Base-by-base conservation (phyloP, 352 stramenopile genomes). In the Globisporangium solare region DNA sequence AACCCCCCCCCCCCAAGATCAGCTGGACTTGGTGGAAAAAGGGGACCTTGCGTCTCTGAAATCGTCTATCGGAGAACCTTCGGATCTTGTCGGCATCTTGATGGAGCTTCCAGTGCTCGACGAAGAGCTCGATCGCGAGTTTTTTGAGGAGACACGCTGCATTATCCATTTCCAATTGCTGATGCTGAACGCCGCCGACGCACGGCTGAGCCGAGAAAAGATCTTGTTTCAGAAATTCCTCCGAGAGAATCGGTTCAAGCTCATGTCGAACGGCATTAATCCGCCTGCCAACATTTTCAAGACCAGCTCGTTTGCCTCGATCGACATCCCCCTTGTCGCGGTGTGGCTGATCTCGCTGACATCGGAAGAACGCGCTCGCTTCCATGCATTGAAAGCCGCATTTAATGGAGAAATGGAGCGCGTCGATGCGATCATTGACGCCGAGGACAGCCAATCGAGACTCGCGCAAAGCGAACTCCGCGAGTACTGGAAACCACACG, bases 161-260 rank as follows among this genome's bases (percentile, higher is more conserved):
- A 82, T 96, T 51, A 94, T 97, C 51, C 87, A 97, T 60, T 83
- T 98, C 41, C 81, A 97, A 61, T 58, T 98, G n/a, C 65, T 97
- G 31, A 63, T 97, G 55, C 56, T 98, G 13, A 89, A 93, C 22
- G 86, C 84, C 2, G 88, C 89, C 0, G 88, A 98, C 53, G 88
- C 86, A 2, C 87, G 88, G 0, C 57, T 97, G 20, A 80, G 86
- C 43, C 83, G 89, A 40, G 86, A 97, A 54, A 93, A 94, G 56
- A 93, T 97, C 22, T 47, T 97, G 37, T 97, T 97, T 56, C 88
- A 97, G 56, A 94, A 97, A 56, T 98, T 98, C 52, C 59, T 98
- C 37, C 79, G 89, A 39, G 92, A 98, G 67, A 97, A 98, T 62
- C 80, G 89, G 50, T 97, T 97, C 73, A 96, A 97, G 66, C 83